Percentiles rank a stretch among this genome's conserved stretches.
These are phyloP conservation scores for Tolypocladium pustulatum DNA, from an alignment of 2,329 filamentous ascomycete species.

Conservation along the genomic window DNA sequence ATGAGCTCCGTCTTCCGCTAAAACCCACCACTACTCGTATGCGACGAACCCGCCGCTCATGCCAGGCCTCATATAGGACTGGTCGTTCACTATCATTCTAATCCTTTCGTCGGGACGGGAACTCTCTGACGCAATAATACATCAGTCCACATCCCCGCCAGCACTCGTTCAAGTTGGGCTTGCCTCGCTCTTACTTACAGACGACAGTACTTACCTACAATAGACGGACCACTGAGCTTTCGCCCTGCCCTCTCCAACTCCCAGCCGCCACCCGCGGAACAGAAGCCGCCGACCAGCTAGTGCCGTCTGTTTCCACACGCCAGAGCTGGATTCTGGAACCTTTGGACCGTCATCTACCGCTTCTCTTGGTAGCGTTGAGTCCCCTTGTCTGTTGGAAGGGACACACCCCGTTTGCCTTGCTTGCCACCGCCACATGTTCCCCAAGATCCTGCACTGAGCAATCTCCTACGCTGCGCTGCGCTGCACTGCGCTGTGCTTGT, in stretches of 20 bases:
- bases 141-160: not conserved
- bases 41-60: not conserved
- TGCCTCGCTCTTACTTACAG: not conserved
- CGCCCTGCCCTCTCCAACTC: not conserved
- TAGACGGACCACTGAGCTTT: not conserved
- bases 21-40: not conserved
- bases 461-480: not conserved
- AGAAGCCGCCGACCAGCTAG: slow-evolving; percentile 1
- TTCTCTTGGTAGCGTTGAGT: not conserved
- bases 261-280: slow-evolving; percentile 2
- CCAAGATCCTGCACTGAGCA: not conserved
- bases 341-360: slow-evolving; percentile 1
- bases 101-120: no score
- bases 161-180: not conserved
- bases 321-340: not conserved
- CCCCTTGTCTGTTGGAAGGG: not conserved
- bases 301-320: slow-evolving; percentile 1
- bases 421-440: slow-evolving; percentile 4
- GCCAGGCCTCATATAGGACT: not conserved
- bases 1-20: not conserved
- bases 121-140: not conserved
- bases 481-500: not conserved
- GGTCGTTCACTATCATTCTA: not conserved
- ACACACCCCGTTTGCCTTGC: not conserved
- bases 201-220: not conserved